Conservation (phyloP, 2,329 filamentous ascomycete species). For the Ceratocystis colombiana region DNA sequence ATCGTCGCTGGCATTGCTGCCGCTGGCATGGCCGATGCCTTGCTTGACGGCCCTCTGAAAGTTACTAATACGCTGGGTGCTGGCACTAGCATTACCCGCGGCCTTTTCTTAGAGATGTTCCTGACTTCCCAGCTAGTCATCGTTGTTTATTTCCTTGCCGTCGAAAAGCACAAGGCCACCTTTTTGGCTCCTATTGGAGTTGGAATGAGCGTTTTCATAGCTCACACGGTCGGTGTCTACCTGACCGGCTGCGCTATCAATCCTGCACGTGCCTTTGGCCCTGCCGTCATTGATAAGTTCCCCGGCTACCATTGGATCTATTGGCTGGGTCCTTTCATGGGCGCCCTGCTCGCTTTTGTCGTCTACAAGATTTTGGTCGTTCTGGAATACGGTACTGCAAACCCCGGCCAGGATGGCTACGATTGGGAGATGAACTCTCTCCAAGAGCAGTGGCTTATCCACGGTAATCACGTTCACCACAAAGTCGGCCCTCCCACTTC, state of each 20-base stretch:
- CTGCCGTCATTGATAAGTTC: constrained; percentile 38
- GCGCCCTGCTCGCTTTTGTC: constrained; percentile 39
- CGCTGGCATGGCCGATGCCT: constrained; percentile 45
- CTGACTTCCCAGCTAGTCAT: constrained; percentile 54
- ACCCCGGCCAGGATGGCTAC: constrained; percentile 41
- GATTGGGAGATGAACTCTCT: constrained; percentile 29
- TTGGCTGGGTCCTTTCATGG: constrained; percentile 45
- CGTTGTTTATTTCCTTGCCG: constrained; percentile 58
- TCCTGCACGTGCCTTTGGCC: constrained; percentile 43
- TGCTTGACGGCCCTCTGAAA: constrained; percentile 48
- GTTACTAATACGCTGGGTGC: constrained; percentile 48
- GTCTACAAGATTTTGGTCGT: constrained; percentile 44
- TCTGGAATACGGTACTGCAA: constrained; percentile 43
- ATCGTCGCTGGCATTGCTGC: constrained; percentile 50
- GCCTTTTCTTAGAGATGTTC: constrained; percentile 58
- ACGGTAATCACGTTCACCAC: constrained; percentile 10
- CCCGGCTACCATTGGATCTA: constrained; percentile 45
- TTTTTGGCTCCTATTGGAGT: constrained; percentile 63
- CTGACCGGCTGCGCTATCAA: constrained; percentile 43
- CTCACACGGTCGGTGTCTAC: constrained; percentile 38
- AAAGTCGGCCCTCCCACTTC: constrained; percentile 24
- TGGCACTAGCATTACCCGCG: constrained; percentile 44
- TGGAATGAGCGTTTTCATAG: constrained; percentile 58
- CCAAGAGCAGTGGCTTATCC: constrained; percentile 22
- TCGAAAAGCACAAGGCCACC: constrained; percentile 63